Percentiles rank a stretch among this genome's conserved stretches.
phyloP scores from a whole-genome alignment of 2,329 filamentous ascomycete species.

The Metarhizium album region DNA sequence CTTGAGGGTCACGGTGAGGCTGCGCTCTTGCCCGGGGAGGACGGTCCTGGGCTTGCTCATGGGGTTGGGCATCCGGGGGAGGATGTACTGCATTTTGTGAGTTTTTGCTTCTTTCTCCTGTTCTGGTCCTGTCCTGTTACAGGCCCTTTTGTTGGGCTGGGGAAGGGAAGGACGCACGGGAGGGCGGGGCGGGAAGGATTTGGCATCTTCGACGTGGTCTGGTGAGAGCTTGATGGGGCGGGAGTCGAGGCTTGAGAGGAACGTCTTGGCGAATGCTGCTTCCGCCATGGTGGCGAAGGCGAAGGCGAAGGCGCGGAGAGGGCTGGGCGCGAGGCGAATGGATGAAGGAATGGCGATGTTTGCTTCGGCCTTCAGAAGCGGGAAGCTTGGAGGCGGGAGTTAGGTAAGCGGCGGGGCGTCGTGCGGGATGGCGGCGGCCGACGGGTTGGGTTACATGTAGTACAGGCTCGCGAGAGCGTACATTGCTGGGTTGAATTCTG shows the following conservation, averaged over 20 bases:
- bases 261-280: constrained; percentile 71
- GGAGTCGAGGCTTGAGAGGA: constrained; percentile 69
- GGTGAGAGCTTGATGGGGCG: constrained; percentile 71
- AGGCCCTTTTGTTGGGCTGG: too few species aligned
- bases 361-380: background rate
- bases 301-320: too few species aligned
- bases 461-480: too few species aligned
- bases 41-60: constrained; percentile 39
- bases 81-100: constrained; percentile 46
- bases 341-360: background rate
- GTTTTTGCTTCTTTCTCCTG: background rate
- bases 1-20: constrained; percentile 53
- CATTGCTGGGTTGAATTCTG: too few species aligned
- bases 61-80: constrained; percentile 53
- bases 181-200: constrained; percentile 61
- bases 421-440: too few species aligned
- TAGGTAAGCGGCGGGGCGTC: background rate
- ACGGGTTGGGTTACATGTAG: too few species aligned
- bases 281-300: constrained; percentile 53
- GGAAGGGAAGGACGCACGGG: constrained; percentile 44
- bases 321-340: too few species aligned
- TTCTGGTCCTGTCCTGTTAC: too few species aligned
- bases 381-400: background rate
- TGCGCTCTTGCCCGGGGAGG: constrained; percentile 42
- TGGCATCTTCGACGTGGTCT: constrained; percentile 83